Base-by-base conservation (phyloP, 2,329 filamentous ascomycete species). In the Microdochium nivale region DNA sequence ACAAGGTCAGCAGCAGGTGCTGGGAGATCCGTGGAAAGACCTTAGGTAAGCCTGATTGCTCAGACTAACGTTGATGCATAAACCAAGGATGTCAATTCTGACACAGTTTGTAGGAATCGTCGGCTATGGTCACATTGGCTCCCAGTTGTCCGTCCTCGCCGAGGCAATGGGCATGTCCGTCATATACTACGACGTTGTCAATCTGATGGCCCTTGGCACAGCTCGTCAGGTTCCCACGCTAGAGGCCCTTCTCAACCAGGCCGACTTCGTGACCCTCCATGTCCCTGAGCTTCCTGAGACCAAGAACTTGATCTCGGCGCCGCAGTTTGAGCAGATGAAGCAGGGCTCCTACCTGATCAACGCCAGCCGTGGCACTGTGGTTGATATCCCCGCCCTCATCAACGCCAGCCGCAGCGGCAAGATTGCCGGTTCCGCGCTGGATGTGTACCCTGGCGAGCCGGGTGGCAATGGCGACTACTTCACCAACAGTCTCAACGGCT, bases 1-100 rank as follows among this genome's bases (percentile, higher is more conserved):
- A 97, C 72, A 99, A 99, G 76, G 91, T 97, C 64, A 96, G 90
- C 75, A 80, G 81, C 63, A 91, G 88, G 65, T 99, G 94, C 79
- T 97, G 94, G 94, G 94, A 99, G 70, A 90, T 97, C 62, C 85
- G 94, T 62, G 94, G 94, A 67, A 99, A 99, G 79, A 97, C 92
- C 44, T 79, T 99, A 50, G 94, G 87, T 83, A 71, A 54, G 73
- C 65, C 46, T 14, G 7, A 9, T 19, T 14, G 33, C n/a, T 37
- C 13, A 37, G 33, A 37, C 13, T 14, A 14, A 9, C 13, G 33
- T 19, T 37, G 5, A 19, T 19, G 30, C n/a, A n/a, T n/a, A n/a
- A n/a, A 14, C 30, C 33, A 14, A 37, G 33, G 16, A 19, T 16
- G 5, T 37, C 11, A 37, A 37, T 3, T 25, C 44, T 54, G 48